A percentile compares a stretch with the other conserved stretches of the same genome.
phyloP scores from a whole-genome alignment of 139 green algal species.

The Spirogloea muscicola region DNA sequence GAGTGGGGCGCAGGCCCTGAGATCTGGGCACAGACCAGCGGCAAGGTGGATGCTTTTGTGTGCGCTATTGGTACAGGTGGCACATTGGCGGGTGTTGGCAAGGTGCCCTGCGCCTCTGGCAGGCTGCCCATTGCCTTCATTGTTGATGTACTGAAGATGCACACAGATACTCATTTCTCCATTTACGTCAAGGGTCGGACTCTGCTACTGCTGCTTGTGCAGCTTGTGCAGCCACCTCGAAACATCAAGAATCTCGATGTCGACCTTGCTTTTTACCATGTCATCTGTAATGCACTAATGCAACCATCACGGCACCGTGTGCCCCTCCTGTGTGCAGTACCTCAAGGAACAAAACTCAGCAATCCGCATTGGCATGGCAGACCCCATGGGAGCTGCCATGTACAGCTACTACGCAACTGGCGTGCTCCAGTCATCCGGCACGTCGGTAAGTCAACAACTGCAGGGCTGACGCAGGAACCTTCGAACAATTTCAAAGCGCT shows the following conservation, averaged over 20 bases:
- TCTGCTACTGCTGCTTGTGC: too few species aligned
- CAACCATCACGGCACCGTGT: not conserved
- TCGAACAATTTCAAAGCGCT: too few species aligned
- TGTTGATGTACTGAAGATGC: not conserved
- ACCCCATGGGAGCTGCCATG: slow-evolving; percentile 43
- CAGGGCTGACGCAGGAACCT: too few species aligned
- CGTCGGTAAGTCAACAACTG: too few species aligned
- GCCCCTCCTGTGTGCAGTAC: slow-evolving; percentile 23
- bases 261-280: not conserved
- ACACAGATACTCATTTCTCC: not conserved
- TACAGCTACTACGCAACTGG: slow-evolving; percentile 43
- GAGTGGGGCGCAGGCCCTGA: slow-evolving; percentile 59
- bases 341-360: slow-evolving; percentile 46
- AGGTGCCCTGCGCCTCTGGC: not conserved
- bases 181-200: too few species aligned
- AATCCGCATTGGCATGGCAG: slow-evolving; percentile 39
- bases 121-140: not conserved
- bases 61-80: slow-evolving; percentile 84
- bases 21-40: slow-evolving; percentile 76
- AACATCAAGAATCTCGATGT: too few species aligned
- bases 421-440: slow-evolving; percentile 20
- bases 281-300: not conserved
- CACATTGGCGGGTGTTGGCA: slow-evolving; percentile 77
- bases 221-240: too few species aligned
- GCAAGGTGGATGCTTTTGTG: slow-evolving; percentile 80